Base-by-base conservation (phyloP, 805 yeast genomes). In the Clavispora santaluciae region DNA sequence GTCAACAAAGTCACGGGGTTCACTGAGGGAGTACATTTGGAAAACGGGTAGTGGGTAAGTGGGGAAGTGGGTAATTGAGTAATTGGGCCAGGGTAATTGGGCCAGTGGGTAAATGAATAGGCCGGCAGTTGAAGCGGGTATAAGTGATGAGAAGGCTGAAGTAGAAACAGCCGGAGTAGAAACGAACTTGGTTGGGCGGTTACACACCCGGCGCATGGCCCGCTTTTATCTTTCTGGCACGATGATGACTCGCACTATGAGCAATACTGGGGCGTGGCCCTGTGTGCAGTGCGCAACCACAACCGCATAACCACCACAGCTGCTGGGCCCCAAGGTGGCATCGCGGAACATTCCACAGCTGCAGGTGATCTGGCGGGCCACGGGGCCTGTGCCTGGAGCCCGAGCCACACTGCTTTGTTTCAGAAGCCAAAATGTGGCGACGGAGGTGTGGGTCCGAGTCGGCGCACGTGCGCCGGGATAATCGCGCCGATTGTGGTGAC, bases 1-100 rank as follows among this genome's bases (percentile, higher is more conserved):
- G 44, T 49, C 53, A 38, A 49, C 50, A 23, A 46, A 49, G 36
- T 45, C 22, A 13, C 35, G 47, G 22, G 51, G 51, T 21, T 38
- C 49, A n/a, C 45, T 23, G 37, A 48, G 40, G 10, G 45, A 33
- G 39, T 48, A 48, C 51, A 48, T 48, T 35, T n/a, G n/a, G n/a
- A n/a, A n/a, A n/a, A n/a, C n/a, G n/a, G n/a, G n/a, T n/a, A n/a
- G n/a, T n/a, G n/a, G n/a, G n/a, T n/a, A n/a, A n/a, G n/a, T n/a
- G n/a, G n/a, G n/a, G n/a, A n/a, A n/a, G n/a, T n/a, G n/a, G n/a
- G n/a, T n/a, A 8, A 28, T 15, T 16, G 20, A 10, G 18, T 12
- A 8, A 20, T 28, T n/a, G n/a, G n/a, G n/a, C n/a, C n/a, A n/a
- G n/a, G n/a, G n/a, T n/a, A n/a, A n/a, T n/a, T n/a, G n/a, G 20